These are phyloP conservation scores for Ochromonas danica DNA, from an alignment of 108 stramenopile genomes.

Conservation along the genomic window DNA sequence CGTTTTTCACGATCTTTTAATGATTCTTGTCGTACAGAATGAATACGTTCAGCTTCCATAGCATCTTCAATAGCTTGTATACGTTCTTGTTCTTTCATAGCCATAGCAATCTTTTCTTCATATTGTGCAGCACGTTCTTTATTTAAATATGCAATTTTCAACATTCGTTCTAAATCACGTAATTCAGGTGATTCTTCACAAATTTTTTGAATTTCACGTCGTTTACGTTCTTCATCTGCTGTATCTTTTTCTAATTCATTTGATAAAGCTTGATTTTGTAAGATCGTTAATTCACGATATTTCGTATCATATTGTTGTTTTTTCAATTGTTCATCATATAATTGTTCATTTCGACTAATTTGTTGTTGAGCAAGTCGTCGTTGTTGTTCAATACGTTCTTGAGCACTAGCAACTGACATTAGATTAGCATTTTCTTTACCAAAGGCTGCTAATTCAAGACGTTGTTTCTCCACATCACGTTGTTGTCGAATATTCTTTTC, in stretches of 20 bases:
- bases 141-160: conserved; percentile 68
- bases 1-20: conserved; percentile 54
- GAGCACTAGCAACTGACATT: conserved; percentile 6
- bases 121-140: conserved; percentile 71
- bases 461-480: not conserved
- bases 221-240: conserved; percentile 55
- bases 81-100: conserved; percentile 57
- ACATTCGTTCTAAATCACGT: conserved; percentile 60
- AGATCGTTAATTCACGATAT: not conserved
- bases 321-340: conserved; percentile 1
- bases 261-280: conserved; percentile 52
- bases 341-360: conserved; percentile 23
- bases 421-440: conserved; percentile 32
- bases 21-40: conserved; percentile 48
- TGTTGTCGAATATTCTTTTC: conserved; percentile 18
- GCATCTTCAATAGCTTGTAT: conserved; percentile 64
- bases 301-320: not conserved
- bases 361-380: conserved; percentile 21
- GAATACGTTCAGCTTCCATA: conserved; percentile 64
- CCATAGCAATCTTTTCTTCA: conserved; percentile 59
- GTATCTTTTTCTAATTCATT: conserved; percentile 54
- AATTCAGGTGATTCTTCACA: conserved; percentile 66
- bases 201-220: conserved; percentile 66
- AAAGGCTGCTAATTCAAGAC: conserved; percentile 17
- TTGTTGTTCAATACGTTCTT: conserved; percentile 9